Evolutionary conservation across 1,284 basidiomycete species (phyloP).

Genomic region (Rhodotorula mucilaginosa): DNA sequence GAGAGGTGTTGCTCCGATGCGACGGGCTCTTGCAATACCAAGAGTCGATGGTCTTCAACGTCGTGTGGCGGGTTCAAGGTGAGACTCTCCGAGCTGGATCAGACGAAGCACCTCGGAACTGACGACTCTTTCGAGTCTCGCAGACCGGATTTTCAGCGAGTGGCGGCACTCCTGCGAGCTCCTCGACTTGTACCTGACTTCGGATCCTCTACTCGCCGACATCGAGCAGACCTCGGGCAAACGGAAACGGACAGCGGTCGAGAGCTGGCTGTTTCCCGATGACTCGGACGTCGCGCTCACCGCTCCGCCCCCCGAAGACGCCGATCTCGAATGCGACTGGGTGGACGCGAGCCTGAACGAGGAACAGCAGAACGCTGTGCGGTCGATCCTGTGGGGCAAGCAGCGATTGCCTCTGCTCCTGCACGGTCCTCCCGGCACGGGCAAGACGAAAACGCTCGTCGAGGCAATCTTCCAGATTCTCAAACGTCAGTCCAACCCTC

Average conservation of each 20-base stretch:
- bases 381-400: constrained; percentile 35
- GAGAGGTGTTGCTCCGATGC: constrained; percentile 42
- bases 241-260: constrained; percentile 20
- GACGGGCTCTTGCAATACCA: constrained; percentile 24
- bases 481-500: not conserved
- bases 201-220: not conserved
- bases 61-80: constrained; percentile 46
- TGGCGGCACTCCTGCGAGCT: constrained; percentile 29
- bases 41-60: constrained; percentile 41
- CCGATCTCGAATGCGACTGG: constrained; percentile 33
- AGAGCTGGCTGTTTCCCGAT: constrained; percentile 45
- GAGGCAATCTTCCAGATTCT: constrained; percentile 50
- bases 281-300: constrained; percentile 15
- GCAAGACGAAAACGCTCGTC: constrained; percentile 51
- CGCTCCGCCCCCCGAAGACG: not conserved
- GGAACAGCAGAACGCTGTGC: constrained; percentile 46
- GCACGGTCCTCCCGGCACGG: constrained; percentile 42
- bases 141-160: constrained; percentile 32
- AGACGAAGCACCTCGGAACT: not conserved
- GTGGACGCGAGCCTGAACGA: constrained; percentile 46
- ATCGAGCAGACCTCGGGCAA: constrained; percentile 4
- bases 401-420: constrained; percentile 39
- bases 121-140: not conserved
- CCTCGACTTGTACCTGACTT: constrained; percentile 19
- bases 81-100: constrained; percentile 3